phyloP scores from a whole-genome alignment of 2,329 filamentous ascomycete species.

The Colletotrichum sidae region DNA sequence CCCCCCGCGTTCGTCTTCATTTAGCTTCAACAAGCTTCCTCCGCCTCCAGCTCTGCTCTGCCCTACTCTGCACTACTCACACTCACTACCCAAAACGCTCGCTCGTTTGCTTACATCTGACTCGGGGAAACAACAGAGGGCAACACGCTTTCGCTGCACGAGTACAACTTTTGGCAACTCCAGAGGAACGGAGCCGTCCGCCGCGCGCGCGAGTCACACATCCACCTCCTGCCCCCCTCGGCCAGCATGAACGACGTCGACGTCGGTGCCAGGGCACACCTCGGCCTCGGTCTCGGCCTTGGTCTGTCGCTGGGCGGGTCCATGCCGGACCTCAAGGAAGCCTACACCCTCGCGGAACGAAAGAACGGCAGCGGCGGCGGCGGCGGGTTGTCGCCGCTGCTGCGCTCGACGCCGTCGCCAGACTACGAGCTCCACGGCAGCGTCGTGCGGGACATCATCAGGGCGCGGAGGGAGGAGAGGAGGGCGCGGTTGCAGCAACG shows the following conservation, averaged over 20 bases:
- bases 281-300: neutral
- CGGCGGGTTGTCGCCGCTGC: too few relatives aligned
- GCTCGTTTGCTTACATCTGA: constrained; percentile 6
- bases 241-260: constrained; percentile 8
- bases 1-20: too few relatives aligned
- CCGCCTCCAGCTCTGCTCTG: too few relatives aligned
- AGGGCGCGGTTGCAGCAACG: constrained; percentile 30
- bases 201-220: neutral
- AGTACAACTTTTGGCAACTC: constrained; percentile 7
- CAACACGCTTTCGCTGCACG: constrained; percentile 1
- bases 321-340: too few relatives aligned
- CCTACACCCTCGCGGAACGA: too few relatives aligned
- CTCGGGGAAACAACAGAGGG: neutral
- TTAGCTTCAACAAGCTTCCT: too few relatives aligned
- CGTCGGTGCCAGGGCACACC: too few relatives aligned
- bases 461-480: constrained; percentile 25
- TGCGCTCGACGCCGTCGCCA: neutral
- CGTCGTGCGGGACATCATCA: constrained; percentile 33
- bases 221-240: neutral
- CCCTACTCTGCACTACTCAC: too few relatives aligned
- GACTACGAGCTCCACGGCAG: constrained; percentile 29
- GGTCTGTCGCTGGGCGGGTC: neutral
- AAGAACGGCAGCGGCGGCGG: too few relatives aligned
- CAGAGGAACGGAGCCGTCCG: constrained; percentile 10
- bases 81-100: neutral